These are phyloP conservation scores for Lactuca saligna DNA, from an alignment of 129 eudicot genomes.

Conservation along the genomic window DNA sequence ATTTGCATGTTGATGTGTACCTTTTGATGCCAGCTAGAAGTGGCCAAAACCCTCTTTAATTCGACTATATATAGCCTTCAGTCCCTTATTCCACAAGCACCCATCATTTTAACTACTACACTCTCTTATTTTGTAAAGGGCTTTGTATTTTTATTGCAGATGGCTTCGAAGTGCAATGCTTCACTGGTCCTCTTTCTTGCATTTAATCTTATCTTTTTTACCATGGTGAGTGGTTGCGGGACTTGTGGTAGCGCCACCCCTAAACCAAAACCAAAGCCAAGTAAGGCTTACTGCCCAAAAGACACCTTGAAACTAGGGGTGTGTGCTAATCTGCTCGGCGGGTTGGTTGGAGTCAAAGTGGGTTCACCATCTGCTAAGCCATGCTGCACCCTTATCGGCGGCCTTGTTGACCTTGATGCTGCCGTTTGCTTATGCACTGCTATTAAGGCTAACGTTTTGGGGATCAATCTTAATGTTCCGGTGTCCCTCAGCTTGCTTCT, in stretches of 20 bases:
- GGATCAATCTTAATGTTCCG: constrained; percentile 58
- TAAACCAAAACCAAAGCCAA: constrained; percentile 23
- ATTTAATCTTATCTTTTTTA: constrained; percentile 47
- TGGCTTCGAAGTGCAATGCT: constrained; percentile 37
- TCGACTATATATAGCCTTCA: constrained; percentile 20
- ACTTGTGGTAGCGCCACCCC: constrained; percentile 30
- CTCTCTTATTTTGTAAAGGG: background rate
- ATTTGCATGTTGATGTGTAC: constrained; percentile 25
- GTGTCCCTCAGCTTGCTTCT: constrained; percentile 53
- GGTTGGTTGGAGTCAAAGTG: constrained; percentile 19
- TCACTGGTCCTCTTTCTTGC: constrained; percentile 38
- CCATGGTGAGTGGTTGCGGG: constrained; percentile 39
- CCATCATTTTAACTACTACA: background rate
- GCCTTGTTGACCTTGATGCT: constrained; percentile 55
- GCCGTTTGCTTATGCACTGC: constrained; percentile 70
- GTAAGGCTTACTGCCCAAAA: constrained; percentile 30
- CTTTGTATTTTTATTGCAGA: constrained; percentile 3
- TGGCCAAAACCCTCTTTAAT: constrained; percentile 6
- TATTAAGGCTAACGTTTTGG: constrained; percentile 50
- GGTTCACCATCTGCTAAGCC: constrained; percentile 43
- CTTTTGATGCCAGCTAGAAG: constrained; percentile 15
- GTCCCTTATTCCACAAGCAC: constrained; percentile 14
- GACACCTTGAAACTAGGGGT: constrained; percentile 41
- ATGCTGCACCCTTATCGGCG: constrained; percentile 52
- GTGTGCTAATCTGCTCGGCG: constrained; percentile 33